phyloP scores from a whole-genome alignment of 768 basidiomycete species.

The Suillus alpinus region DNA sequence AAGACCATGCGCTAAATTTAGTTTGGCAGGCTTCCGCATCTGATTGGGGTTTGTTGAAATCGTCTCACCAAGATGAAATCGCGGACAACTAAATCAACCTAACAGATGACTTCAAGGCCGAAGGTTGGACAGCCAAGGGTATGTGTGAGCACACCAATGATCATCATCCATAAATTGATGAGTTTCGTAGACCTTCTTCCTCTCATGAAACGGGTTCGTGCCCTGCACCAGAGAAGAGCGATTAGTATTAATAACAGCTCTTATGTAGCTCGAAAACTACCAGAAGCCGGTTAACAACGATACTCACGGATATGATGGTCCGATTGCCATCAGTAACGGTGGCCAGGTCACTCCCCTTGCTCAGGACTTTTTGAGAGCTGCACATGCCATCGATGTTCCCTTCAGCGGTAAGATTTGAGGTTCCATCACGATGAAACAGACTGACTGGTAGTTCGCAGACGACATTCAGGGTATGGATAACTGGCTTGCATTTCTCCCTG shows the following conservation, averaged over 20 bases:
- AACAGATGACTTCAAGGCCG: slow-evolving; percentile 68
- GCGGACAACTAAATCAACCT: slow-evolving; percentile 1
- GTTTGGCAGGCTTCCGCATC: slow-evolving; percentile 57
- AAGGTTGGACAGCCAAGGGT: slow-evolving; percentile 68
- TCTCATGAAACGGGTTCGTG: slow-evolving; percentile 62
- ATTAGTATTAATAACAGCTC: background rate
- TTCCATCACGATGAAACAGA: background rate
- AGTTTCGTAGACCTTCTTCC: slow-evolving; percentile 55
- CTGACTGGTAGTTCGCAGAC: slow-evolving; percentile 34
- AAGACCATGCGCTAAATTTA: background rate
- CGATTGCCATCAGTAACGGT: slow-evolving; percentile 73
- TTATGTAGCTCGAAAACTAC: slow-evolving; percentile 64
- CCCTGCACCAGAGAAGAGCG: background rate
- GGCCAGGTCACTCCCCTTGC: slow-evolving; percentile 61
- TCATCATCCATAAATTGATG: background rate
- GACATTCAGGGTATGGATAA: slow-evolving; percentile 52
- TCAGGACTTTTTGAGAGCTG: slow-evolving; percentile 66
- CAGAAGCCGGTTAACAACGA: slow-evolving; percentile 69
- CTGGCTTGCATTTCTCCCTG: background rate
- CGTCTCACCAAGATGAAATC: background rate
- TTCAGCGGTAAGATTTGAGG: slow-evolving; percentile 51
- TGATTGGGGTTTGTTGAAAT: slow-evolving; percentile 53
- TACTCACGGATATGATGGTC: slow-evolving; percentile 68
- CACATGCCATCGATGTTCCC: slow-evolving; percentile 58
- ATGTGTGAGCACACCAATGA: slow-evolving; percentile 7